These are phyloP conservation scores for Flueggea neowawraea DNA, from an alignment of 441 rosid species.

Conservation along the genomic window DNA sequence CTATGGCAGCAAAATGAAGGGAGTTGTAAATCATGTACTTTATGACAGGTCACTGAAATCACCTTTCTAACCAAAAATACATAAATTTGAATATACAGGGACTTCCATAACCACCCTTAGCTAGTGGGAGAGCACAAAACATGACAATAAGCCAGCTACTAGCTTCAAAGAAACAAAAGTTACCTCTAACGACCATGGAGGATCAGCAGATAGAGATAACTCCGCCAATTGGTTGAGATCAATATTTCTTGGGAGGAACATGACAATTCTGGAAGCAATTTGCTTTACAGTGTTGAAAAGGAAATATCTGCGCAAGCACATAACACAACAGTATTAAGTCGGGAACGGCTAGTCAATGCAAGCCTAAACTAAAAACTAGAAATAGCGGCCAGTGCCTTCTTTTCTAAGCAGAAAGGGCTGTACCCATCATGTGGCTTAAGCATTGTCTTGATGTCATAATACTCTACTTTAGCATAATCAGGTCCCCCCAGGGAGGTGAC, in stretches of 20 bases:
- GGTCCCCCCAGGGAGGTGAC: conserved; percentile 99
- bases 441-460: conserved; percentile 75
- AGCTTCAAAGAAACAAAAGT: background rate
- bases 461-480: conserved; percentile 56
- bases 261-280: conserved; percentile 58
- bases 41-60: no score
- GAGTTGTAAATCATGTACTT: no score
- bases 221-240: conserved; percentile 85
- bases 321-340: background rate
- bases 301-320: conserved; percentile 44
- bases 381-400: background rate
- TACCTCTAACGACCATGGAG: conserved; percentile 91
- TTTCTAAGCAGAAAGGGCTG: conserved; percentile 5
- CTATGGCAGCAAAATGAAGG: no score
- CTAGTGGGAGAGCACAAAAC: background rate
- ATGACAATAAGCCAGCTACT: background rate
- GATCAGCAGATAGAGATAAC: conserved; percentile 52
- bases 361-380: background rate
- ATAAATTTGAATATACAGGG: no score
- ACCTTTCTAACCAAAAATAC: no score
- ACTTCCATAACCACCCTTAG: no score
- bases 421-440: conserved; percentile 91
- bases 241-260: conserved; percentile 88
- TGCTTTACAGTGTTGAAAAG: conserved; percentile 62
- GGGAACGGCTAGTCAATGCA: background rate